These are phyloP conservation scores for Pittosporum tobira DNA, from an alignment of 129 eudicot genomes.

Conservation along the genomic window DNA sequence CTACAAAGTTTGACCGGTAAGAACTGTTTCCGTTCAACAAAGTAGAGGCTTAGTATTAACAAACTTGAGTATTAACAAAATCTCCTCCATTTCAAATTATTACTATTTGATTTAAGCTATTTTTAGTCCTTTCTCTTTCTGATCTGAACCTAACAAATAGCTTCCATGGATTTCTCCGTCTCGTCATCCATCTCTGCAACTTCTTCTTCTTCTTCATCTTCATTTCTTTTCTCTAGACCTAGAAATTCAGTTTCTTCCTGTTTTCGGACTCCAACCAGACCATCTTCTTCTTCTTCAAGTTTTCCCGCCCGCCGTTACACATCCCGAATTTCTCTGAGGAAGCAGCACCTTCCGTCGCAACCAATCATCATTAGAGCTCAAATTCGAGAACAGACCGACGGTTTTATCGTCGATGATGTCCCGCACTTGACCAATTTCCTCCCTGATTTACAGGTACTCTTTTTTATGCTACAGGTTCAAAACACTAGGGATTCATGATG, in stretches of 20 bases:
- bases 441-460: conserved; percentile 88
- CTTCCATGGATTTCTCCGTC: conserved; percentile 31
- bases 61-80: too few species aligned
- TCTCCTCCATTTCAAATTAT: too few species aligned
- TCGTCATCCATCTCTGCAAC: conserved; percentile 15
- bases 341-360: conserved; percentile 6
- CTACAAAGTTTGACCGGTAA: too few species aligned
- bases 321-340: conserved; percentile 3
- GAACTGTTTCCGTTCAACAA: too few species aligned
- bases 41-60: too few species aligned
- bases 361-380: conserved; percentile 16
- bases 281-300: conserved; percentile 4
- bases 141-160: neutral
- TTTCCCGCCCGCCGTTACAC: conserved; percentile 7
- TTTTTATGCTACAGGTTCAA: too few species aligned
- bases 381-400: conserved; percentile 24
- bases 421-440: conserved; percentile 77
- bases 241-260: conserved; percentile 6
- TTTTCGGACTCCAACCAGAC: conserved; percentile 12
- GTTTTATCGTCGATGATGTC: conserved; percentile 69
- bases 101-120: too few species aligned
- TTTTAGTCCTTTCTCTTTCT: too few species aligned
- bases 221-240: conserved; percentile 17
- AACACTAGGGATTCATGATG: too few species aligned
- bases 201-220: conserved; percentile 1